These are phyloP conservation scores for Rhizoclosmatium globosum DNA, from an alignment of 192 early-diverging fungal genomes.

Conservation along the genomic window DNA sequence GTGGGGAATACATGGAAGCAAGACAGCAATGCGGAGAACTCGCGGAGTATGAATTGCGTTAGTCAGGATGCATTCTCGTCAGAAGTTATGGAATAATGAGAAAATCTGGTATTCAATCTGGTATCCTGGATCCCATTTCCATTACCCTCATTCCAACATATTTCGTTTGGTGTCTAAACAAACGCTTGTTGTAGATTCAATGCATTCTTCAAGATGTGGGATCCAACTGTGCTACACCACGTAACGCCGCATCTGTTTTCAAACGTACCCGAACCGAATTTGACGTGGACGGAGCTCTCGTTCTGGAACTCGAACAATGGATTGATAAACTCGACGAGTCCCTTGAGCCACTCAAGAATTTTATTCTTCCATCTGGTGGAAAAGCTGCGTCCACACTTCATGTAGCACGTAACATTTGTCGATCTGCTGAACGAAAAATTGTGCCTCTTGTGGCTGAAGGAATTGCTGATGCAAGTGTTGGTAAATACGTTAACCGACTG, in stretches of 20 bases:
- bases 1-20: no score
- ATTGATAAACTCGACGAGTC: conserved; percentile 78
- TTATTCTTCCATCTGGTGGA: conserved; percentile 93
- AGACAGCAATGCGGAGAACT: no score
- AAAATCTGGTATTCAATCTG: no score
- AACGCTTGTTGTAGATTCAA: conserved; percentile 70
- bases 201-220: conserved; percentile 89
- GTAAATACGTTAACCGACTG: conserved; percentile 80
- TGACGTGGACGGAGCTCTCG: conserved; percentile 72
- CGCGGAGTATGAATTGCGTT: background rate
- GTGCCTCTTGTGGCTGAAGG: conserved; percentile 71
- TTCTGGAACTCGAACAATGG: conserved; percentile 78
- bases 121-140: no score
- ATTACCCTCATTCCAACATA: background rate
- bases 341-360: conserved; percentile 80
- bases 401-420: conserved; percentile 82
- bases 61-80: background rate
- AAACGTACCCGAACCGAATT: conserved; percentile 76
- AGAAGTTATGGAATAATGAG: no score
- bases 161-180: background rate
- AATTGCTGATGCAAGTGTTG: conserved; percentile 65
- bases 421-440: conserved; percentile 85
- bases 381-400: conserved; percentile 82
- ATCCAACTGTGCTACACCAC: conserved; percentile 92
- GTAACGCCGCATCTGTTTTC: conserved; percentile 61